Base-by-base conservation (phyloP, 1,139 yeast genomes). In the Debaryomyces psychrophilus region DNA sequence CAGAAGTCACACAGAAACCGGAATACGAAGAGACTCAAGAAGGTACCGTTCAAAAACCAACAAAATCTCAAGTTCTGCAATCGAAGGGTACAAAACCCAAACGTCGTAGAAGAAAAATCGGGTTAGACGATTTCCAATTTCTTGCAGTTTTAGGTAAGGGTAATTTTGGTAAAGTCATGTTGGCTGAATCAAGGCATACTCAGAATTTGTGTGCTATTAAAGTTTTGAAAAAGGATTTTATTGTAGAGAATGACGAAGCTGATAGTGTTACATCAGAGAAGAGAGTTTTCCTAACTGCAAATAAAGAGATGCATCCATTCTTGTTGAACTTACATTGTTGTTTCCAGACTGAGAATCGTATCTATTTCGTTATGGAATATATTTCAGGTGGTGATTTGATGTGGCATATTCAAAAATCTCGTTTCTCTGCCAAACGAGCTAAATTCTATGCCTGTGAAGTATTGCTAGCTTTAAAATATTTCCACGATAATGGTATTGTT, bases 381-480 rank as follows among this genome's bases (percentile, higher is more conserved):
- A 86, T 93, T 45, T 85, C 95, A 9, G 99, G 99, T 48, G 99
- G 99, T 64, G 99, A 93, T 71, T 79, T 93, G 61, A 93, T 93
- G 99, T 90, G 97, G 96, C 99, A 93, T 65, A 95, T 93, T 59
- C 99, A 93, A 66, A 90, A 90, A 61, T 88, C 89, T 47, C 79
- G 95, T 58, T 87, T 93, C 61, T 85, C 96, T 2, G 87, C 93
- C 17, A 83, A 88, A 55, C 79, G 98, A 56, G 99, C 99, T 12
- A 95, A 92, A 67, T 93, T 90, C 63, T 95, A 93, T 67, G 98
- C 99, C 2, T 95, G 97, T 43, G 99, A 93, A 65, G 97, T 95
- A 2, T 75, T 92, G 54, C 70, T 93, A 46, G 99, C 96, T 0
- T 76, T 93, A 62, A 88, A 93, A 62, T 88, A 90, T 64, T 87